These are phyloP conservation scores for Shiraia sp. DNA, from an alignment of 2,329 filamentous ascomycete species.

Conservation along the genomic window DNA sequence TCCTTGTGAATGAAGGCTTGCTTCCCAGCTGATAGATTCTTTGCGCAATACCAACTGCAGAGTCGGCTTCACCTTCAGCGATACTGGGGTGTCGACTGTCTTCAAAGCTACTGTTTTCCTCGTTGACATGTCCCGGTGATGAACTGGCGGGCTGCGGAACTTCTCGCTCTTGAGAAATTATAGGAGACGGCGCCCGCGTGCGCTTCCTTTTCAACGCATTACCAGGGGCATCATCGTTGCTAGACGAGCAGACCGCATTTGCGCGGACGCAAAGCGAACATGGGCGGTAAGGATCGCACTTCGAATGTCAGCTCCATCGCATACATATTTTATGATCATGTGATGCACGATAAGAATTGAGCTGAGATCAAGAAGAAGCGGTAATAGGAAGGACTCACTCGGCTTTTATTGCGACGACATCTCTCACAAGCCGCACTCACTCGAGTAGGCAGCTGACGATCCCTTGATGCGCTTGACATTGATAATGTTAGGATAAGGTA, in stretches of 20 bases:
- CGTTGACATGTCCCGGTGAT: background rate
- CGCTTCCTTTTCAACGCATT: slow-evolving; percentile 9
- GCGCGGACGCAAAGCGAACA: slow-evolving; percentile 41
- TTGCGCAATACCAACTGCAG: slow-evolving; percentile 41
- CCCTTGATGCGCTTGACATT: background rate
- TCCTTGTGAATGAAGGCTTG: slow-evolving; percentile 31
- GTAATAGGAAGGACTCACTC: no score
- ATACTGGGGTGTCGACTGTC: slow-evolving; percentile 5
- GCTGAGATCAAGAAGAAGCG: no score
- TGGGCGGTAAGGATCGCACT: slow-evolving; percentile 42
- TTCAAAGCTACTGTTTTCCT: slow-evolving; percentile 1
- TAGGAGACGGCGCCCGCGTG: slow-evolving; percentile 3
- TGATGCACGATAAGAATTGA: background rate
- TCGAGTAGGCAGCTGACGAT: slow-evolving; percentile 6
- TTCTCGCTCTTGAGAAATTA: slow-evolving; percentile 7
- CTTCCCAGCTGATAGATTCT: no score
- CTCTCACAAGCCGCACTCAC: slow-evolving; percentile 15
- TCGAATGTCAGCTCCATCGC: background rate
- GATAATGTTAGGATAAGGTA: no score
- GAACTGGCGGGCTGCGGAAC: background rate
- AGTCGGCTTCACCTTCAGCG: slow-evolving; percentile 31
- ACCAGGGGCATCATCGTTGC: background rate
- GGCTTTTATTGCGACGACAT: slow-evolving; percentile 13
- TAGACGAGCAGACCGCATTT: slow-evolving; percentile 17
- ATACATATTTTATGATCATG: background rate